Evolutionary conservation across 1,284 basidiomycete species (phyloP), one percentile per base, ranked within the genome.

Genomic region (Taiwanofungus camphoratus): DNA sequence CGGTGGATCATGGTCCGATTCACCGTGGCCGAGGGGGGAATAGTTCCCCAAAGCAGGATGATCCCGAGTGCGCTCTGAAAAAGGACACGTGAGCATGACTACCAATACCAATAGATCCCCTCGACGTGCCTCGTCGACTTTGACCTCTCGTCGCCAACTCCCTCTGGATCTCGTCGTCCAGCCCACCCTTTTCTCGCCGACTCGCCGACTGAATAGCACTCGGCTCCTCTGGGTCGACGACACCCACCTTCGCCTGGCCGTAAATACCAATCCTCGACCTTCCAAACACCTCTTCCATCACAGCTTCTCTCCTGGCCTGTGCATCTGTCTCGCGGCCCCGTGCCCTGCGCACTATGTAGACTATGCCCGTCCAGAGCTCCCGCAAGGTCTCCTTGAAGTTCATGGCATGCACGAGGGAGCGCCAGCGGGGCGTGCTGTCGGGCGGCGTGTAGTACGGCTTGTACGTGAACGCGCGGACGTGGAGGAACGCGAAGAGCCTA

Each of bases 401-500:
- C 59, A 86, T 69, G 3, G 75, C 80, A 52, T 86, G 77, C 0
- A 65, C 65, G n/a, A 85, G 67, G 2, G 81, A 71, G 23, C 67
- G 69, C 51, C 73, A 60, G 18, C 76, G 73, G 9, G 73, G 65
- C 5, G 77, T 82, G 16, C 61, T 65, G 30, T 57, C 54, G 1
- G 62, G 53, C 3, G 54, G 59, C 21, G 57, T 60, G 16, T 65
- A 64, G 60, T 87, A 88, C 0, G 76, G 74, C 49, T 74, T 73
- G 62, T 89, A 89, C 11, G 77, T 76, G 66, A 88, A 91, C 1
- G 85, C 85, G 36, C 73, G 72, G 62, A 91, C 69, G 60, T 91
- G 87, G 5, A 88, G 58, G 41, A 87, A 75, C 2, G 77, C 81
- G 53, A 87, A 83, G 21, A 80, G 47, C 58, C 78, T 82, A 51